Evolutionary conservation across 2,329 filamentous ascomycete species (phyloP), one percentile per base, ranked within the genome.

Genomic region (Aspergillus vadensis): DNA sequence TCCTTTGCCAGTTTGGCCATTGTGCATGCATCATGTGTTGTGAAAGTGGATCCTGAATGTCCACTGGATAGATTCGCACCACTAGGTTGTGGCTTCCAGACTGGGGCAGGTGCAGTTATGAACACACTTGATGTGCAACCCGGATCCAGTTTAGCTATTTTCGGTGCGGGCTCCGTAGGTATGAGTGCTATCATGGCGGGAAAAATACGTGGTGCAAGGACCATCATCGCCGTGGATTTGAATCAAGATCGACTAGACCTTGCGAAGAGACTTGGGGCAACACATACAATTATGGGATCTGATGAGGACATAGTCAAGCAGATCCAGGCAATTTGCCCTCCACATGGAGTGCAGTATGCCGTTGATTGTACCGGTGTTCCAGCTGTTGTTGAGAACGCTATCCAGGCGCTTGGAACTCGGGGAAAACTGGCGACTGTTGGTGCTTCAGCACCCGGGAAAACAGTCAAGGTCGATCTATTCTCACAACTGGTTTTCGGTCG

Each of bases 161-260:
- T 74, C 21, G 74, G 75, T 2, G 63, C 67, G 2, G 74, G 74
- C 1, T 63, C 66, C 3, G 75, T 77, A 2, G 75, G 74, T 2
- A 58, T 76, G 23, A 64, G 68, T 12, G 72, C 70, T 2, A 64
- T 76, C 23, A 74, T 76, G 73, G 73, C 69, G 1, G 67, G 73
- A 4, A 74, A 70, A 38, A 58, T 71, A 5, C 39, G 56, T 5
- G 59, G 58, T 0, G 67, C 63, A 12, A 55, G 54, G 8, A 50
- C 53, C 1, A 73, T 76, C 19, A 66, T 74, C 43, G 72, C 64
- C 2, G 60, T 74, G 7, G 72, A 74, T 44, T 27, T 66, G 7
- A 32, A 63, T n/a, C 48, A 53, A 9, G 47, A 62, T 5, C 62
- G 70, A 9, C 27, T 72, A 12, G 59, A 65, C 36, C 7, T 70